phyloP scores from a whole-genome alignment of 2,329 filamentous ascomycete genomes.

The Aspergillus quadricinctus region DNA sequence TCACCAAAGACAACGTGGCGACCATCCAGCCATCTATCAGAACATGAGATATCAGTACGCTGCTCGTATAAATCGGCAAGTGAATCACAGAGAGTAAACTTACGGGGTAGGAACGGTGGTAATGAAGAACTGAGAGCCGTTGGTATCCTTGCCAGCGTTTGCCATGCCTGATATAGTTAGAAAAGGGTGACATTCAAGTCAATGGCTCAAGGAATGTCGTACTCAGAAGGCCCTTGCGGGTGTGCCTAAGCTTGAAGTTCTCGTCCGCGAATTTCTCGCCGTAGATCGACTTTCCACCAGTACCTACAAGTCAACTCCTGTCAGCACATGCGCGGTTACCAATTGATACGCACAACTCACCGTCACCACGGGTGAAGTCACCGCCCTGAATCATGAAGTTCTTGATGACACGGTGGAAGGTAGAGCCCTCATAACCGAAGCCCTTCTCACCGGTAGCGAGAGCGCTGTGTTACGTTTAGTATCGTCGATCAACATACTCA shows the following conservation, averaged over 20 bases:
- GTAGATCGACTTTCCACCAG: conserved; percentile 65
- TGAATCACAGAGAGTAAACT: conserved; percentile 4
- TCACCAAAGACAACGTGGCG: conserved; percentile 66
- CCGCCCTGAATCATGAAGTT: conserved; percentile 68
- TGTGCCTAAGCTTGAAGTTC: conserved; percentile 69
- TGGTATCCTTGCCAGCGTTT: conserved; percentile 61
- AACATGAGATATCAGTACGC: conserved; percentile 6
- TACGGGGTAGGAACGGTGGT: conserved; percentile 56
- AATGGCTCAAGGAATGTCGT: conserved; percentile 24
- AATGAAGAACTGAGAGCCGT: conserved; percentile 65
- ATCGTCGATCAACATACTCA: conserved; percentile 3
- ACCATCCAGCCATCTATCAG: conserved; percentile 55
- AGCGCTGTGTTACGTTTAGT: conserved; percentile 34
- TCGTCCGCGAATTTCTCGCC: conserved; percentile 63
- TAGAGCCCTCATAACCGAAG: conserved; percentile 62
- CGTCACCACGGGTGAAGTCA: conserved; percentile 62
- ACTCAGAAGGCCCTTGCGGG: conserved; percentile 60
- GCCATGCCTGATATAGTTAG: conserved; percentile 52
- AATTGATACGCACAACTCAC: conserved; percentile 21
- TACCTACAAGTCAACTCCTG: conserved; percentile 39
- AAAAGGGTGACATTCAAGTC: neutral
- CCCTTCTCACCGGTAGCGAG: conserved; percentile 64
- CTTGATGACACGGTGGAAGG: conserved; percentile 68
- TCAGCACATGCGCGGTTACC: conserved; percentile 7
- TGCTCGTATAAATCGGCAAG: neutral